Base-by-base conservation (phyloP, 371 early-diverging fungal genomes). In the Batkoa obscura region DNA sequence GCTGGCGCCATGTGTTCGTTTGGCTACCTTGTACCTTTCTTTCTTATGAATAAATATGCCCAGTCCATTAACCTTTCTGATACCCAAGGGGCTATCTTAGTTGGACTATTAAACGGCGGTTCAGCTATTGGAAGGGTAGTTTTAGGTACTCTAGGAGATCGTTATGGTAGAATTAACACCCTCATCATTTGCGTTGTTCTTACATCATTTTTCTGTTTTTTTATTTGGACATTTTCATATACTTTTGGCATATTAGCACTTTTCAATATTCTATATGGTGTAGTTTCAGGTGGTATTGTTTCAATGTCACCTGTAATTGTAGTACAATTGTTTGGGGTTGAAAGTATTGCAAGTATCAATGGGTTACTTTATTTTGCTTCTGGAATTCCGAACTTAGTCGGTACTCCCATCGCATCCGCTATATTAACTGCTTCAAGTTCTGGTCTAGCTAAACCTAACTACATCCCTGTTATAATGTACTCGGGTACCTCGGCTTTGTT, bases 191-290 rank as follows among this genome's bases (percentile, higher is more conserved):
- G 74, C 30, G 62, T 64, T 1, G 23, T 70, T 12, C 52, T 59
- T 2, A 63, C 67, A 2, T 60, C 59, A 36, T 30, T 78, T 0
- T 68, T 73, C 43, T 66, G 72, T 13, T 66, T 79, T 65, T 56
- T 78, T 1, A 58, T 81, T 9, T 83, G 83, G 83, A 77, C 75
- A 43, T 66, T 75, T 59, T 62, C 76, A 1, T 68, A 64, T 0
- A 66, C 62, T 1, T 59, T 76, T 13, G 72, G 68, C 1, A 57
- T 60, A 0, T 70, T 71, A 57, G 63, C 68, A 0, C 68, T 68
- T 0, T 73, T 77, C 58, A 67, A 65, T 13, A 39, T 80, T 42
- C 15, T 73, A 1, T 78, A 69, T 31, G 78, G 76, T 3, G 64
- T 72, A 62, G 47, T 69, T 60, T 55, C 70, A 58, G 47, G 64